These are phyloP conservation scores for Boletus rufocinnamomeus DNA, from an alignment of 768 basidiomycete genomes.

Conservation along the genomic window DNA sequence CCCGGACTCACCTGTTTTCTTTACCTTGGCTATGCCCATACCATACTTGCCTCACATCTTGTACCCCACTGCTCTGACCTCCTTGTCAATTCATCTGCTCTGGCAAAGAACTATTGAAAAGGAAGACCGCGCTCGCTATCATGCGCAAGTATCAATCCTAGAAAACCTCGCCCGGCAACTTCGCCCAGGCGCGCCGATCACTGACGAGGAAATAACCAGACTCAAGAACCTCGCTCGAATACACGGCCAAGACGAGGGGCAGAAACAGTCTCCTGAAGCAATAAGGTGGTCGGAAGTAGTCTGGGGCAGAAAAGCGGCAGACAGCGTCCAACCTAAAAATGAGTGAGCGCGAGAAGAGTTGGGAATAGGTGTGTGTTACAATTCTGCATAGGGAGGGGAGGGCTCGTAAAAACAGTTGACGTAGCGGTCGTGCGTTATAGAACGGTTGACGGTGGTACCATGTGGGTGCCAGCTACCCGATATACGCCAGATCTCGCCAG, in stretches of 20 bases:
- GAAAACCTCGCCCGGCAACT: slow-evolving; percentile 58
- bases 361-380: slow-evolving; percentile 38
- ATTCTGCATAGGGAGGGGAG: not conserved
- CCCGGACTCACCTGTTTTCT: not conserved
- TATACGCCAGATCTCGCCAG: not conserved
- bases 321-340: slow-evolving; percentile 25
- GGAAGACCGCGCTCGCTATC: slow-evolving; percentile 54
- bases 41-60: slow-evolving; percentile 64
- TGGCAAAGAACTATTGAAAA: slow-evolving; percentile 49
- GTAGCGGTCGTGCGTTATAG: not conserved
- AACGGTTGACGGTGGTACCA: not conserved
- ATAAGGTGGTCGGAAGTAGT: slow-evolving; percentile 55
- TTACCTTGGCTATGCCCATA: slow-evolving; percentile 21
- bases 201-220: slow-evolving; percentile 53
- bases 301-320: slow-evolving; percentile 39
- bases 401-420: not conserved
- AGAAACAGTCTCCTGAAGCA: slow-evolving; percentile 17
- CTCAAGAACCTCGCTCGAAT: slow-evolving; percentile 54
- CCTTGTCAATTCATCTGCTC: slow-evolving; percentile 67
- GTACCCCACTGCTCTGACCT: slow-evolving; percentile 65
- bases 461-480: not conserved
- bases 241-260: slow-evolving; percentile 25
- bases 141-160: slow-evolving; percentile 64
- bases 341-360: slow-evolving; percentile 42
- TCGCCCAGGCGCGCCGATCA: slow-evolving; percentile 45